Percentiles rank a stretch among this genome's conserved stretches.
Evolutionary conservation across 1,284 basidiomycete species (phyloP).

Genomic region (Melampsora larici-populina): DNA sequence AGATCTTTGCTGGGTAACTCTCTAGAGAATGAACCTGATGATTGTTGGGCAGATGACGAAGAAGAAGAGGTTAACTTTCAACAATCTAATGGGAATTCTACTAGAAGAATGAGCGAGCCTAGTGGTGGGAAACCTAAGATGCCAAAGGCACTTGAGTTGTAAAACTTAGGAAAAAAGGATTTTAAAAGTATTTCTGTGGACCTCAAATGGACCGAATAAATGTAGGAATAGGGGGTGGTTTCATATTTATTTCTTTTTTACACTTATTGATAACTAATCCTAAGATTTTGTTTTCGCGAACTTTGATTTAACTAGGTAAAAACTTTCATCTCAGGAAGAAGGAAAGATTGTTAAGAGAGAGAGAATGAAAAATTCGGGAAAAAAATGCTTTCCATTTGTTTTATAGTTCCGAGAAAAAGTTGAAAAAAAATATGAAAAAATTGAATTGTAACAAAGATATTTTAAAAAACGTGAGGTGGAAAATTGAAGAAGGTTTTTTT

Average conservation of each 20-base stretch:
- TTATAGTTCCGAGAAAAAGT: no score
- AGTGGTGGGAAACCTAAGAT: conserved; percentile 3
- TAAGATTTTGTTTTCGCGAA: no score
- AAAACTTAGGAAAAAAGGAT: no score
- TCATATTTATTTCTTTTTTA: background rate
- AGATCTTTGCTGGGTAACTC: background rate
- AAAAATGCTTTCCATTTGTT: no score
- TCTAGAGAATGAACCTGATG: background rate
- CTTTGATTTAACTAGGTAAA: no score
- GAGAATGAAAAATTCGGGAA: no score
- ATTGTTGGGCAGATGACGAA: conserved; percentile 6
- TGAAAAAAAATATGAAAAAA: no score
- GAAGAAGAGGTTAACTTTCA: background rate
- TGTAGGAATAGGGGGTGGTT: background rate
- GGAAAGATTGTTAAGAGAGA: no score
- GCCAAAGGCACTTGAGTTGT: background rate
- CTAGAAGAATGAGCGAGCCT: conserved; percentile 4
- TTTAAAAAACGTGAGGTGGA: no score
- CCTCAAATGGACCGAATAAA: background rate
- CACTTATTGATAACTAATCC: background rate
- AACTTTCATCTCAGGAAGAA: no score
- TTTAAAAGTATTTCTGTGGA: background rate
- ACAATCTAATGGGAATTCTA: background rate
- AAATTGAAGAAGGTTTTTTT: no score
- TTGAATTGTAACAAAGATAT: no score